Percentiles rank a stretch among this genome's conserved stretches.
Evolutionary conservation across 176 grass and related monocot genomes (phyloP).

Genomic region (Oryza meyeriana): DNA sequence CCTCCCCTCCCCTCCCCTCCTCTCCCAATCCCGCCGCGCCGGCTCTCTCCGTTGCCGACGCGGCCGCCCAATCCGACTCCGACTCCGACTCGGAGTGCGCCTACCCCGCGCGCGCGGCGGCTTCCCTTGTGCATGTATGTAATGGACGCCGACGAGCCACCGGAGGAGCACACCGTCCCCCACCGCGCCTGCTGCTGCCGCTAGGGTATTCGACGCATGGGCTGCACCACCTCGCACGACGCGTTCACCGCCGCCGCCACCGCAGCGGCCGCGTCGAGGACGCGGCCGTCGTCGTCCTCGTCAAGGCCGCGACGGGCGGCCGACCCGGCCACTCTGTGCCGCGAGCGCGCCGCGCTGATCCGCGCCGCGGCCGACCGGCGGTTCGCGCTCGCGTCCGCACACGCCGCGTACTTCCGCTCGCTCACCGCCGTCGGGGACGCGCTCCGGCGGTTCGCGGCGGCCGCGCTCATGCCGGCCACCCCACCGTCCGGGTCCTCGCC

Average conservation of each 20-base stretch:
- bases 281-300: neutral
- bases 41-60: neutral
- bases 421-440: constrained; percentile 59
- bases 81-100: neutral
- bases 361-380: constrained; percentile 45
- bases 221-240: constrained; percentile 58
- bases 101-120: neutral
- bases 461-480: constrained; percentile 48
- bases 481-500: constrained; percentile 40
- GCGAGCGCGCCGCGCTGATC: constrained; percentile 67
- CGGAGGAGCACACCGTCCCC: constrained; percentile 11
- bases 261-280: constrained; percentile 14
- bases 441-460: constrained; percentile 55
- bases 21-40: neutral
- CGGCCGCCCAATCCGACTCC: neutral
- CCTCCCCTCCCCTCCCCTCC: neutral
- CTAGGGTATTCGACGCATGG: constrained; percentile 53
- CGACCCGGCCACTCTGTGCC: constrained; percentile 55
- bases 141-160: constrained; percentile 55
- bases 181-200: neutral
- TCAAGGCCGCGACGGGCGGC: neutral
- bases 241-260: constrained; percentile 31
- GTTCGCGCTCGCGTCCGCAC: constrained; percentile 62
- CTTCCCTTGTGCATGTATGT: neutral
- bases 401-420: constrained; percentile 75